Evolutionary conservation across 176 grass and related monocot species (phyloP), one percentile per base, ranked within the genome.

Genomic region (Stipa capillata): DNA sequence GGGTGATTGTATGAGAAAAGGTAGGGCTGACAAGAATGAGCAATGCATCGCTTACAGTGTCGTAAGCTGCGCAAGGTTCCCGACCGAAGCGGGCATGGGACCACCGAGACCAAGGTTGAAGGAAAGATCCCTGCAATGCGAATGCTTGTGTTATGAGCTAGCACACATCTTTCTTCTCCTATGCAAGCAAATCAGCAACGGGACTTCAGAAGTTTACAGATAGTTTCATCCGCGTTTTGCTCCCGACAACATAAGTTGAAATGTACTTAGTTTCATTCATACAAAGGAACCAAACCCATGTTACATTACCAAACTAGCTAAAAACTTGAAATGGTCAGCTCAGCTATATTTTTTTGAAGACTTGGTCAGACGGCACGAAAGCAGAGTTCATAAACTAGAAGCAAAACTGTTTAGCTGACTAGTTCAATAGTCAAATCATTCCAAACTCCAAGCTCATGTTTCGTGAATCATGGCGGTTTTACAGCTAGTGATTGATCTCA

Each of bases 71-170:
- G 1, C 6, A 11, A 90, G 69, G 74, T 58, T 86, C 35, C 88
- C 88, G 12, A 90, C 75, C 9, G 84, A 43, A 83, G 52, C 74
- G 0, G 88, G 84, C 60, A 87, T 16, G 2, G 35, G 16, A 7
- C 88, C 88, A 3, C 21, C 23, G 16, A 90, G 88, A 32, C 36
- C 69, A 21, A 9, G 28, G 84, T 90, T 90, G 88, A 53, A 83
- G 33, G 88, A 90, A 73, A 90, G 18, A 64, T 90, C 88, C 68
- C 88, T 90, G 87, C 44, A 82, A 55, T 82, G 84, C 74, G 83
- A 44, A 31, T 33, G 5, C 53, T 39, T 12, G 47, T 47, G 47
- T 23, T 53, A 60, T n/a, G 21, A 79, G 23, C n/a, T n/a, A n/a
- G n/a, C n/a, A n/a, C n/a, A n/a, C n/a, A n/a, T n/a, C n/a, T n/a